Evolutionary conservation across 2,329 filamentous ascomycete genomes (phyloP).

Genomic region (Pseudogymnoascus verrucosus): DNA sequence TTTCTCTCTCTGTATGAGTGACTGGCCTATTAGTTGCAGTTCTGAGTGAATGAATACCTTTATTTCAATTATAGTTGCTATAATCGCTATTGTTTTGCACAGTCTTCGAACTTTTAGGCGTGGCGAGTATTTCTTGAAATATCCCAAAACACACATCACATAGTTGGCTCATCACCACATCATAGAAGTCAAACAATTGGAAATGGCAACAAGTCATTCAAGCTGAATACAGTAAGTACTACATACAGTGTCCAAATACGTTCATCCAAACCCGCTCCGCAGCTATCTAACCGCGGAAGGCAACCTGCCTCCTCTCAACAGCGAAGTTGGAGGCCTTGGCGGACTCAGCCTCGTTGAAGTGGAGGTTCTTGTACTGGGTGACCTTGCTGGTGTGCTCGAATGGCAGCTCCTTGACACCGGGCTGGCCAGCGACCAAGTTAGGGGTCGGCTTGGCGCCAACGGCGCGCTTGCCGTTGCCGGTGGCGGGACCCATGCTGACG

Average conservation of each 20-base stretch:
- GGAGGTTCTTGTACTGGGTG: neutral
- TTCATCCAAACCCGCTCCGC: neutral
- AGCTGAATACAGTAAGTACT: neutral
- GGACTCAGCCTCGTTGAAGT: neutral
- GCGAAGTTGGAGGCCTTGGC: neutral
- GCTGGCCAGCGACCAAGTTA: neutral
- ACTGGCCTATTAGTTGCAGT: too few species aligned
- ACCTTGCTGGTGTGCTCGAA: slow-evolving; percentile 1
- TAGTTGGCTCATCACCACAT: too few species aligned
- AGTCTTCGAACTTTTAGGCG: too few species aligned
- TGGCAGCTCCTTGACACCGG: neutral
- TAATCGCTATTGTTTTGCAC: too few species aligned
- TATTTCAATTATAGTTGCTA: too few species aligned
- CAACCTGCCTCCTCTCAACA: neutral
- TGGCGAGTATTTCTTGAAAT: too few species aligned
- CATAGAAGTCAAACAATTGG: too few species aligned
- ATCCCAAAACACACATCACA: too few species aligned
- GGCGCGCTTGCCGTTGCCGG: neutral
- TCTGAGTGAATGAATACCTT: too few species aligned
- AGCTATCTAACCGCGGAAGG: neutral
- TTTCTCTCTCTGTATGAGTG: too few species aligned
- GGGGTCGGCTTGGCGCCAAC: neutral
- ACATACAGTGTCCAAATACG: neutral
- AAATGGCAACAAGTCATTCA: neutral
- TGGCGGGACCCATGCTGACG: slow-evolving; percentile 12